Conservation (phyloP, 2,329 filamentous ascomycete genomes). For the Cladophialophora chaetospira region DNA sequence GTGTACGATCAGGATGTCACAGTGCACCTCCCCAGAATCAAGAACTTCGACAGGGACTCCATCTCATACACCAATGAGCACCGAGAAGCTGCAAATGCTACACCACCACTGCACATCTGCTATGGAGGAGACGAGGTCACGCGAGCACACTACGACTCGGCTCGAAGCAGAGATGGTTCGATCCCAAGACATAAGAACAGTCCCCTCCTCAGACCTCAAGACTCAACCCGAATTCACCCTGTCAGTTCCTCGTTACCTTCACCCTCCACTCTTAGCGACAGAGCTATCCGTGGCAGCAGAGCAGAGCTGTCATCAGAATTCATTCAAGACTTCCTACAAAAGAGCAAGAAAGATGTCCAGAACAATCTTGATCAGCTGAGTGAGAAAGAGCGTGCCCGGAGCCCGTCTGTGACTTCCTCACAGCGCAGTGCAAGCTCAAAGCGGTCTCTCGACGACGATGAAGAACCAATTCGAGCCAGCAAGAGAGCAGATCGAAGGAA, state of each 20-base stretch:
- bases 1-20: slow-evolving; percentile 63
- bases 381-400: slow-evolving; percentile 30
- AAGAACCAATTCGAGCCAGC: slow-evolving; percentile 28
- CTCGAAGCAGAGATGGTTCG: slow-evolving; percentile 31
- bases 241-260: slow-evolving; percentile 3
- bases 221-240: slow-evolving; percentile 8
- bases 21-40: slow-evolving; percentile 32
- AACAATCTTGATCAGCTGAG: slow-evolving; percentile 27
- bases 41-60: slow-evolving; percentile 27
- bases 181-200: slow-evolving; percentile 25
- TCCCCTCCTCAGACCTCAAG: slow-evolving; percentile 23
- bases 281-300: slow-evolving; percentile 29
- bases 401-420: slow-evolving; percentile 34
- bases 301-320: slow-evolving; percentile 31
- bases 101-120: slow-evolving; percentile 32
- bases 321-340: slow-evolving; percentile 31
- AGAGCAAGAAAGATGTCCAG: slow-evolving; percentile 28
- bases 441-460: slow-evolving; percentile 34
- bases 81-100: slow-evolving; percentile 13
- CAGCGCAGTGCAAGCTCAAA: slow-evolving; percentile 35
- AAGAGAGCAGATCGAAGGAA: slow-evolving; percentile 32
- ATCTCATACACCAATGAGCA: slow-evolving; percentile 31
- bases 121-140: slow-evolving; percentile 35
- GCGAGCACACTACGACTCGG: slow-evolving; percentile 35
- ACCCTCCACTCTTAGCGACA: slow-evolving; percentile 21